Conservation (phyloP, 371 early-diverging fungal species). For the Fennellomyces sp. region DNA sequence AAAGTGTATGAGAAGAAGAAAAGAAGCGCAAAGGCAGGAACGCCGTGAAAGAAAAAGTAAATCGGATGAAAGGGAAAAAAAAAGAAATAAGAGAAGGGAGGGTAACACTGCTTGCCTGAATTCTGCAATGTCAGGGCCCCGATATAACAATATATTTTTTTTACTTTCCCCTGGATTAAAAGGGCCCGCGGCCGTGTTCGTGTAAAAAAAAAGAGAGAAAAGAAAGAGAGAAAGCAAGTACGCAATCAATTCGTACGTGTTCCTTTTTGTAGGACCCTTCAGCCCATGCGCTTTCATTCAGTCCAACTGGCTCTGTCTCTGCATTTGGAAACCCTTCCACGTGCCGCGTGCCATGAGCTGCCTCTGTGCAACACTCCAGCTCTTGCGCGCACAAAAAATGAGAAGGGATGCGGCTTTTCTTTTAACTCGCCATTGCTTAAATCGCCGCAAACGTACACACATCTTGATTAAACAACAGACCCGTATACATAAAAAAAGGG, state of each 20-base stretch:
- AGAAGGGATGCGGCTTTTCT: too few relatives aligned
- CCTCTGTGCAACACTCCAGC: not conserved
- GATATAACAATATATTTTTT: not conserved
- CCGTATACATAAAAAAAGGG: too few relatives aligned
- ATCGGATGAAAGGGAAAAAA: constrained; percentile 2
- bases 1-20: not conserved
- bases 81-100: not conserved
- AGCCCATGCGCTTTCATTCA: too few relatives aligned
- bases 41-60: not conserved
- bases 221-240: too few relatives aligned
- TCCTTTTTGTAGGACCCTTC: too few relatives aligned
- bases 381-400: too few relatives aligned
- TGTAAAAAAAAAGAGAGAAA: too few relatives aligned
- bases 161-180: not conserved
- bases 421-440: too few relatives aligned
- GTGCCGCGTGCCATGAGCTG: constrained; percentile 9
- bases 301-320: not conserved
- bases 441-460: too few relatives aligned
- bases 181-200: too few relatives aligned
- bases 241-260: too few relatives aligned
- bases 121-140: not conserved
- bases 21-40: not conserved
- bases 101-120: not conserved
- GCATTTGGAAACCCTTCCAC: constrained; percentile 4
- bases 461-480: too few relatives aligned